Evolutionary conservation across 768 basidiomycete species (phyloP), one percentile per base, ranked within the genome.

Genomic region (Pulveroboletus sp.): DNA sequence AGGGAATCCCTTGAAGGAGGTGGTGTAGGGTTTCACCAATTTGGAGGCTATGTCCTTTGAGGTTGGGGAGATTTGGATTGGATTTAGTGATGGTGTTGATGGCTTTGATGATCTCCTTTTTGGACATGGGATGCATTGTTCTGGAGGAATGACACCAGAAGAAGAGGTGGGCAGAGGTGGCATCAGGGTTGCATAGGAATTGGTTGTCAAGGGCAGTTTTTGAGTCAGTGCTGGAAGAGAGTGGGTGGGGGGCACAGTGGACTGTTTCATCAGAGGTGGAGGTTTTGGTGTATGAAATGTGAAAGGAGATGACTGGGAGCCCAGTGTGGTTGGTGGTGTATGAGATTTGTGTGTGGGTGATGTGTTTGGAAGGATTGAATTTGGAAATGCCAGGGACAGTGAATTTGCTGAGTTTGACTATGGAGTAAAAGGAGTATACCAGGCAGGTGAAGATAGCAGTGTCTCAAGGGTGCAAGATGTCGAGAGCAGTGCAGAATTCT

Each of bases 321-420:
- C 34, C 34, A n/a, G 16, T 17, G 5, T 35, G 34, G 6, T 17
- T 35, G 6, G 5, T 3, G 4, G 34, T 17, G n/a, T n/a, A 35
- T 1, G n/a, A 17, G 5, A 38, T 11, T 5, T 11, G 19, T 1
- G 22, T 3, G 3, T 6, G 20, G 3, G 20, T 12, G 9, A 38
- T 38, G 5, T 20, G 20, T 14, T 38, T 14, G 3, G 19, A 4
- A 2, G 37, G 5, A 1, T 38, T 13, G 4, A 20, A 38, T 23
- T 22, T 38, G 0, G 20, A 23, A 0, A 38, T 38, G 13, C 19
- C 37, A 12, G 37, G 37, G 6, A 38, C 37, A 12, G 37, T 38
- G 38, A n/a, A n/a, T n/a, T n/a, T n/a, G 32, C 53, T 74, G 0
- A 72, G 45, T 0, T 68, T 30, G 0, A 70, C 38, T 1, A 39